Conservation (phyloP, 805 yeast species). For the Teunomyces stri region DNA sequence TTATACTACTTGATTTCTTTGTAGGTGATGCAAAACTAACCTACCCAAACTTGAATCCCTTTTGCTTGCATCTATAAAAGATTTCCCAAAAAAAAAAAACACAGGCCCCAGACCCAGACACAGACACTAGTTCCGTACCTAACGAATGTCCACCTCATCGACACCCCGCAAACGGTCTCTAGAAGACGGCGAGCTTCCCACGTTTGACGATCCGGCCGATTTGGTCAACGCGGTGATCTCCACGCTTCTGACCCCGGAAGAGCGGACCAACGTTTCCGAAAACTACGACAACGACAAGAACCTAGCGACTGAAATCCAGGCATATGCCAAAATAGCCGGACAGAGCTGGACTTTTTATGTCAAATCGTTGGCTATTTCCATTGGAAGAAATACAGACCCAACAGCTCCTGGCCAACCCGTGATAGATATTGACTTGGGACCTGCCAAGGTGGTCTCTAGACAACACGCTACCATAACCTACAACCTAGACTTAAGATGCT, state of each 20-base stretch:
- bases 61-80: background rate
- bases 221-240: slow-evolving; percentile 73
- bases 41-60: slow-evolving; percentile 1
- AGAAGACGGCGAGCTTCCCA: slow-evolving; percentile 23
- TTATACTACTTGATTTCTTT: background rate
- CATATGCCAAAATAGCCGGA: slow-evolving; percentile 96
- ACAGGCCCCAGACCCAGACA: no score
- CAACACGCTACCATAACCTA: slow-evolving; percentile 83
- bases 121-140: background rate
- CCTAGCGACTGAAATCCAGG: slow-evolving; percentile 79
- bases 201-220: slow-evolving; percentile 59
- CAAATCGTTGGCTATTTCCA: slow-evolving; percentile 65
- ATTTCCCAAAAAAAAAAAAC: no score
- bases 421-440: slow-evolving; percentile 89
- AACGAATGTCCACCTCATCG: slow-evolving; percentile 23
- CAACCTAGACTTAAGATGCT: slow-evolving; percentile 67
- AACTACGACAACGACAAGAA: slow-evolving; percentile 73
- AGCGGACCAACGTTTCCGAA: slow-evolving; percentile 68
- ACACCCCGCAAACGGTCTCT: slow-evolving; percentile 30
- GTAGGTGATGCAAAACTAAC: background rate
- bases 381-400: slow-evolving; percentile 78
- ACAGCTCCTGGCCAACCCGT: slow-evolving; percentile 10
- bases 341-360: slow-evolving; percentile 92
- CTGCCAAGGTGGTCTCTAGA: slow-evolving; percentile 94
- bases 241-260: slow-evolving; percentile 66